phyloP scores from a whole-genome alignment of 768 basidiomycete species.

The Lactarius hatsudake region DNA sequence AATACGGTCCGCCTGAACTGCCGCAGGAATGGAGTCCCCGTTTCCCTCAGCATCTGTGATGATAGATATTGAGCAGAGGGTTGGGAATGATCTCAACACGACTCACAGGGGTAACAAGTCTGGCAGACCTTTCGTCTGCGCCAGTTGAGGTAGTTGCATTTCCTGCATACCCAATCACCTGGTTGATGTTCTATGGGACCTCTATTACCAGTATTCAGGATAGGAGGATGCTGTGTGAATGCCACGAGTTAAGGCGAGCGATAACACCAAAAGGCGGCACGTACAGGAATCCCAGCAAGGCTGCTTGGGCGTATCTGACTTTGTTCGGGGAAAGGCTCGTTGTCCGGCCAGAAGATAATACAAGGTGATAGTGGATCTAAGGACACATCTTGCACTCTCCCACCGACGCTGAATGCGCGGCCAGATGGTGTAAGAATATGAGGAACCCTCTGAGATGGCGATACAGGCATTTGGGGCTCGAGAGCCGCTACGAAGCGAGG shows the following conservation, averaged over 20 bases:
- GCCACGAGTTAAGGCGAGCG: conserved; percentile 18
- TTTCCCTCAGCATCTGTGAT: conserved; percentile 78
- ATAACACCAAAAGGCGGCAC: conserved; percentile 25
- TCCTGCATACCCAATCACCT: conserved; percentile 60
- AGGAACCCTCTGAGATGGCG: conserved; percentile 23
- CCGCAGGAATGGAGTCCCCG: conserved; percentile 80
- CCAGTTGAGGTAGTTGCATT: conserved; percentile 89
- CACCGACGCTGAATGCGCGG: conserved; percentile 69
- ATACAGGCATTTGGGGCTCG: conserved; percentile 19
- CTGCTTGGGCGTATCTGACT: conserved; percentile 66
- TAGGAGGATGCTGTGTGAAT: conserved; percentile 67
- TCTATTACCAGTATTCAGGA: conserved; percentile 84
- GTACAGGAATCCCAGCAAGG: conserved; percentile 53
- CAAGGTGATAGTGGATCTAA: conserved; percentile 68
- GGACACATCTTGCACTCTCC: conserved; percentile 78
- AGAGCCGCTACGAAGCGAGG: conserved; percentile 17
- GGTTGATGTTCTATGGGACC: conserved; percentile 83
- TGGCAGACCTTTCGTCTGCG: conserved; percentile 85
- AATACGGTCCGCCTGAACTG: conserved; percentile 83
- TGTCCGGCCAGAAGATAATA: conserved; percentile 90
- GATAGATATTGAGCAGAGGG: conserved; percentile 3
- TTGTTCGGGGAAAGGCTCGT: conserved; percentile 77
- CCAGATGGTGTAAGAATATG: conserved; percentile 81
- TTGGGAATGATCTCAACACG: conserved; percentile 1
- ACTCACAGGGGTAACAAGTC: conserved; percentile 80